Conservation (phyloP, 306 rosid species). For the Fragaria iinumae region DNA sequence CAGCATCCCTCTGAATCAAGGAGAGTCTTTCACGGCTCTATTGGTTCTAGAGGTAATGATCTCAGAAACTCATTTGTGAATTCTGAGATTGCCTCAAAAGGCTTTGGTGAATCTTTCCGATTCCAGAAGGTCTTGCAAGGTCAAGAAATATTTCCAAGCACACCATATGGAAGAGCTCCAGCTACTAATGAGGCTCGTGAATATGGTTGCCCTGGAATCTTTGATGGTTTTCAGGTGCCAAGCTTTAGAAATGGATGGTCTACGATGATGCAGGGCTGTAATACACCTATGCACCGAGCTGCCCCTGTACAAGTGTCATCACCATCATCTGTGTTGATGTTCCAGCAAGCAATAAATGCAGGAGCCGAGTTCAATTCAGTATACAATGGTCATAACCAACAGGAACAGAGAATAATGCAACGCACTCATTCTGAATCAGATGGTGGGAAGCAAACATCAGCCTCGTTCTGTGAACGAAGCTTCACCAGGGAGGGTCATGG, state of each 20-base stretch:
- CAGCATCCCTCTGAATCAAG: conserved; percentile 56
- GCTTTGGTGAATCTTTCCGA: conserved; percentile 79
- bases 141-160: conserved; percentile 93
- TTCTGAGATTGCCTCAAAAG: conserved; percentile 58
- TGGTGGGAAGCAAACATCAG: conserved; percentile 32
- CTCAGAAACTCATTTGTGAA: conserved; percentile 43
- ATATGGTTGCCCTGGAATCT: conserved; percentile 54
- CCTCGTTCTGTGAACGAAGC: conserved; percentile 27
- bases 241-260: conserved; percentile 65
- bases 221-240: conserved; percentile 52
- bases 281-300: conserved; percentile 43
- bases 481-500: conserved; percentile 29
- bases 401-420: conserved; percentile 31
- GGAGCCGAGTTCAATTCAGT: conserved; percentile 37
- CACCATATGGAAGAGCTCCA: conserved; percentile 59
- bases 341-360: conserved; percentile 72
- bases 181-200: conserved; percentile 39
- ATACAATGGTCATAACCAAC: conserved; percentile 22
- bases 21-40: conserved; percentile 65
- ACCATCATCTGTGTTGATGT: conserved; percentile 93
- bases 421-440: conserved; percentile 38
- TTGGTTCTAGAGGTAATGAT: conserved; percentile 49
- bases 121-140: conserved; percentile 99
- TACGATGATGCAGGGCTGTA: conserved; percentile 38
- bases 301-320: conserved; percentile 72